These are phyloP conservation scores for Tricholoma bakamatsutake DNA, from an alignment of 768 basidiomycete genomes.

Conservation along the genomic window DNA sequence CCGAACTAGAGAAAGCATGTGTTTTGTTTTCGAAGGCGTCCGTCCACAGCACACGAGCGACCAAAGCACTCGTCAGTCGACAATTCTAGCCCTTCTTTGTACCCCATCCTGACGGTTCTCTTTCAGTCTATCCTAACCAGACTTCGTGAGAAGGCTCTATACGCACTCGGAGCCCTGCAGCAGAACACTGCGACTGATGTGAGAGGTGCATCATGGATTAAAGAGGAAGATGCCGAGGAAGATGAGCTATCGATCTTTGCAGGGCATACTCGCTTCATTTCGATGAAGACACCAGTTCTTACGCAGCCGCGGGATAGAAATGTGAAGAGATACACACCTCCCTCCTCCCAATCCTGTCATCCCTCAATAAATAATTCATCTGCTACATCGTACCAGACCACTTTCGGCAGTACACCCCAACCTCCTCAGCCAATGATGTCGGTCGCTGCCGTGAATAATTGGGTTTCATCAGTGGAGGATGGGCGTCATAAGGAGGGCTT, in stretches of 20 bases:
- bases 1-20: conserved; percentile 63
- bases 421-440: neutral
- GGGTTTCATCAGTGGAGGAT: neutral
- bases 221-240: conserved; percentile 43
- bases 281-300: conserved; percentile 28
- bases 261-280: conserved; percentile 59
- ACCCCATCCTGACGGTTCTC: neutral
- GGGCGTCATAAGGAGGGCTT: neutral
- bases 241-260: conserved; percentile 69
- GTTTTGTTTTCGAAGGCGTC: conserved; percentile 60
- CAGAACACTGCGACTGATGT: conserved; percentile 31
- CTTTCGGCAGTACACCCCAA: neutral
- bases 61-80: conserved; percentile 54
- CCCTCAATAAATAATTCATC: neutral
- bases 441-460: neutral
- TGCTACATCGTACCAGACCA: neutral
- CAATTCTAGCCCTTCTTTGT: neutral
- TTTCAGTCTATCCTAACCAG: conserved; percentile 52
- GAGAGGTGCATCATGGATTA: conserved; percentile 46
- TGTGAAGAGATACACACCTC: conserved; percentile 7
- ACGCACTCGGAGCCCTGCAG: conserved; percentile 40
- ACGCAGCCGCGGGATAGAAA: conserved; percentile 8
- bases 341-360: conserved; percentile 2
- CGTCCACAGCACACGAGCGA: conserved; percentile 51
- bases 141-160: conserved; percentile 62